Evolutionary conservation across 2,329 filamentous ascomycete genomes (phyloP).

Genomic region (Fusarium fracticaudum): DNA sequence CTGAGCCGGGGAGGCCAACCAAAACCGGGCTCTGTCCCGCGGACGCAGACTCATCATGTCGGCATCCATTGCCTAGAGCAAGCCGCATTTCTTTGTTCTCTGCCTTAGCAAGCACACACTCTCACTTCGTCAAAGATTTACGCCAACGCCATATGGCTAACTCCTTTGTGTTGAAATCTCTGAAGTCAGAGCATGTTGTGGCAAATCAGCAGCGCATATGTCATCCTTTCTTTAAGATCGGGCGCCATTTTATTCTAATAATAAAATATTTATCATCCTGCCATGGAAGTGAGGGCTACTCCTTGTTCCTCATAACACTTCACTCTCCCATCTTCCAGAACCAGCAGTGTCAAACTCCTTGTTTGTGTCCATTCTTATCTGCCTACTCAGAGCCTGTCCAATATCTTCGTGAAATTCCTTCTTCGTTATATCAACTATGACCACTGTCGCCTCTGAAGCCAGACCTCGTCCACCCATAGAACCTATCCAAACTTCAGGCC

Average conservation of each 20-base stretch:
- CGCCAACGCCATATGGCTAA: slow-evolving; percentile 20
- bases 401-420: slow-evolving; percentile 3
- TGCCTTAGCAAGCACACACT: slow-evolving; percentile 36
- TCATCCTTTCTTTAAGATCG: slow-evolving; percentile 27
- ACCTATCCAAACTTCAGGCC: slow-evolving; percentile 36
- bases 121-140: slow-evolving; percentile 22
- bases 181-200: slow-evolving; percentile 23
- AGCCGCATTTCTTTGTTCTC: slow-evolving; percentile 43
- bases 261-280: slow-evolving; percentile 18
- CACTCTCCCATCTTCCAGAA: neutral
- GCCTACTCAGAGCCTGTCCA: neutral
- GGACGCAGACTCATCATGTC: slow-evolving; percentile 13
- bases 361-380: neutral
- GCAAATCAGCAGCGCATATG: slow-evolving; percentile 9
- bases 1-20: slow-evolving; percentile 10
- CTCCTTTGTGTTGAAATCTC: slow-evolving; percentile 15
- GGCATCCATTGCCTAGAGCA: slow-evolving; percentile 26
- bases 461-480: slow-evolving; percentile 34
- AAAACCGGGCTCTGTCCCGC: slow-evolving; percentile 14
- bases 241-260: slow-evolving; percentile 37
- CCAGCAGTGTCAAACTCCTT: neutral
- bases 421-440: slow-evolving; percentile 21
- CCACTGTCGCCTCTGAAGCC: slow-evolving; percentile 21
- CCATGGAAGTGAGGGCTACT: neutral
- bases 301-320: neutral